phyloP scores from a whole-genome alignment of 805 yeast genomes.

The Starmerella stigmatis region DNA sequence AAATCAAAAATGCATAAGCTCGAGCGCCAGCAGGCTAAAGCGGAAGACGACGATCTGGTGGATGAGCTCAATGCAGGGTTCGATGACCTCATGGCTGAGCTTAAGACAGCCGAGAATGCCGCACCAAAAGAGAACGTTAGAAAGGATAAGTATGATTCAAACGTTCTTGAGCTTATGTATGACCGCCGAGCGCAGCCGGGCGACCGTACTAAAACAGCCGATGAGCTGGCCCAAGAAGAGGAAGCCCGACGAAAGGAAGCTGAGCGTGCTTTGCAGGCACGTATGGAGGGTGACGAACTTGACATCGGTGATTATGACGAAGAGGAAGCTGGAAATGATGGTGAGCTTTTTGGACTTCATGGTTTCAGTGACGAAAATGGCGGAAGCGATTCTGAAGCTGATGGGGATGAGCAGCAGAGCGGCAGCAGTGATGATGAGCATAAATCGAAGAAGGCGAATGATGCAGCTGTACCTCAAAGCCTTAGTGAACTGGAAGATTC shows the following conservation, averaged over 20 bases:
- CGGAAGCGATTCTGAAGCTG: conserved; percentile 32
- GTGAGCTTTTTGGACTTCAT: conserved; percentile 31
- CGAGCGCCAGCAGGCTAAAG: conserved; percentile 34
- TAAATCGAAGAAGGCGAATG: not conserved
- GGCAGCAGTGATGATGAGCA: not conserved
- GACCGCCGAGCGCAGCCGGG: conserved; percentile 36
- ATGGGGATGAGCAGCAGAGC: not conserved
- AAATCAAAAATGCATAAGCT: conserved; percentile 36
- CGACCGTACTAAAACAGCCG: conserved; percentile 37
- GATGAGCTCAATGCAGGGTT: conserved; percentile 32
- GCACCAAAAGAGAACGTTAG: not conserved
- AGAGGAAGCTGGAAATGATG: conserved; percentile 33
- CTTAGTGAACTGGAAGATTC: conserved; percentile 6
- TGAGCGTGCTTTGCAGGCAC: conserved; percentile 30
- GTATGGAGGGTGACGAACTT: conserved; percentile 33
- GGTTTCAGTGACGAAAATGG: conserved; percentile 33
- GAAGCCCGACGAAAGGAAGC: conserved; percentile 28
- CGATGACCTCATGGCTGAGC: conserved; percentile 28
- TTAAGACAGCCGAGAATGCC: conserved; percentile 17
- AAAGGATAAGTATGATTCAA: conserved; percentile 25
- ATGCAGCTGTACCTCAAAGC: conserved; percentile 11
- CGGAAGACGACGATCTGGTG: conserved; percentile 31
- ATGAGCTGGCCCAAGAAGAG: conserved; percentile 33
- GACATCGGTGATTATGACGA: conserved; percentile 31
- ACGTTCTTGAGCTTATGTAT: conserved; percentile 33